Evolutionary conservation across 768 basidiomycete species (phyloP).

Genomic region (Boletus huronensis): DNA sequence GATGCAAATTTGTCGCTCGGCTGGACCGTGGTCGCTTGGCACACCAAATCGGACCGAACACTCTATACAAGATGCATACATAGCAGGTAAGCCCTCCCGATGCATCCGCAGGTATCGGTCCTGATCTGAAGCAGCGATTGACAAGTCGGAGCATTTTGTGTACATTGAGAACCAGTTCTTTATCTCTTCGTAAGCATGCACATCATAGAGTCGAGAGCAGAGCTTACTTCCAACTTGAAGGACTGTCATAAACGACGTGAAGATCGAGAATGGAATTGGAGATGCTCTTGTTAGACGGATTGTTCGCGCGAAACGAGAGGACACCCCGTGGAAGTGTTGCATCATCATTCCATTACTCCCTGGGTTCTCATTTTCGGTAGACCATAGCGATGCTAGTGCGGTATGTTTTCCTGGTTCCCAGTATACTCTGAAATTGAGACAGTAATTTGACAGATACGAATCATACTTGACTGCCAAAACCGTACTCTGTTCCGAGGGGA

Average conservation of each 20-base stretch:
- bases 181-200: constrained; percentile 68
- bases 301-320: constrained; percentile 77
- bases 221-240: constrained; percentile 35
- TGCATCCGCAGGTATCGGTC: neutral
- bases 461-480: constrained; percentile 95
- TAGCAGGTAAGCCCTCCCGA: constrained; percentile 57
- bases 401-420: constrained; percentile 42
- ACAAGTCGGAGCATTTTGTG: constrained; percentile 93
- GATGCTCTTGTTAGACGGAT: constrained; percentile 92
- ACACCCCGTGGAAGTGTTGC: constrained; percentile 86
- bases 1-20: constrained; percentile 92
- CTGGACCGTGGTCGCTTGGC: constrained; percentile 95
- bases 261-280: constrained; percentile 90
- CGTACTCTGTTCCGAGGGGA: constrained; percentile 85
- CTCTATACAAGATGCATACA: constrained; percentile 93
- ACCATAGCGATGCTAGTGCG: constrained; percentile 88
- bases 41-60: constrained; percentile 80
- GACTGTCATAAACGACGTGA: constrained; percentile 79
- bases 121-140: constrained; percentile 59
- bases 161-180: constrained; percentile 98
- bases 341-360: constrained; percentile 90
- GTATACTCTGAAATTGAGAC: neutral
- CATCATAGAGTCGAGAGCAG: neutral
- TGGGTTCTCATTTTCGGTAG: constrained; percentile 90
- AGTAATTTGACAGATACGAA: constrained; percentile 59